phyloP scores from a whole-genome alignment of 2,329 filamentous ascomycete species.

The Alternaria sp. region DNA sequence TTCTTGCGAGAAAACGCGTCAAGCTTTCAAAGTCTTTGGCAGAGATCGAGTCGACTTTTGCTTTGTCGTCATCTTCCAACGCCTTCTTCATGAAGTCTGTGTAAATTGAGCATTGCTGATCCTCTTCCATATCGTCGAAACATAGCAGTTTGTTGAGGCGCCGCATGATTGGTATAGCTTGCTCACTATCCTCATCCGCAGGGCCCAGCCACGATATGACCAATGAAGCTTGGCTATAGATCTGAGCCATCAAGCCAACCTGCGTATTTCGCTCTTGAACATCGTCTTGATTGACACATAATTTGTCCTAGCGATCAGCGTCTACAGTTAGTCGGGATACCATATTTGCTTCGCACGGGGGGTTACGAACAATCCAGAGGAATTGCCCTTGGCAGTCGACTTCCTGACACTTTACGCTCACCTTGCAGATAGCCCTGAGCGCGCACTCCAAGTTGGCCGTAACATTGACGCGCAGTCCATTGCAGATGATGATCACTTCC shows the following conservation, averaged over 20 bases:
- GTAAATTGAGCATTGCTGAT: not conserved
- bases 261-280: slow-evolving; percentile 11
- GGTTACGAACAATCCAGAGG: not conserved
- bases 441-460: not conserved
- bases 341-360: not conserved
- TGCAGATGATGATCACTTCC: not conserved
- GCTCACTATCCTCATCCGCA: not conserved
- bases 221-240: slow-evolving; percentile 6
- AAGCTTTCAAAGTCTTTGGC: not conserved
- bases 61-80: not conserved
- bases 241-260: slow-evolving; percentile 13
- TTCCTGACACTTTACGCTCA: no score
- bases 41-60: not conserved
- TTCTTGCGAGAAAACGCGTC: slow-evolving; percentile 1
- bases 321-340: not conserved
- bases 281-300: slow-evolving; percentile 19
- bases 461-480: not conserved
- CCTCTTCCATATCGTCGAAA: not conserved
- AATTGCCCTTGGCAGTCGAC: not conserved
- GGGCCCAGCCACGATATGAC: slow-evolving; percentile 20
- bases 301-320: slow-evolving; percentile 4
- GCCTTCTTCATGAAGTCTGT: not conserved
- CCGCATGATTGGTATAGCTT: not conserved
- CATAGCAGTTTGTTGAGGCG: not conserved
- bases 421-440: not conserved